phyloP scores from a whole-genome alignment of 2,329 filamentous ascomycete species.

The Didymella keratinophila region DNA sequence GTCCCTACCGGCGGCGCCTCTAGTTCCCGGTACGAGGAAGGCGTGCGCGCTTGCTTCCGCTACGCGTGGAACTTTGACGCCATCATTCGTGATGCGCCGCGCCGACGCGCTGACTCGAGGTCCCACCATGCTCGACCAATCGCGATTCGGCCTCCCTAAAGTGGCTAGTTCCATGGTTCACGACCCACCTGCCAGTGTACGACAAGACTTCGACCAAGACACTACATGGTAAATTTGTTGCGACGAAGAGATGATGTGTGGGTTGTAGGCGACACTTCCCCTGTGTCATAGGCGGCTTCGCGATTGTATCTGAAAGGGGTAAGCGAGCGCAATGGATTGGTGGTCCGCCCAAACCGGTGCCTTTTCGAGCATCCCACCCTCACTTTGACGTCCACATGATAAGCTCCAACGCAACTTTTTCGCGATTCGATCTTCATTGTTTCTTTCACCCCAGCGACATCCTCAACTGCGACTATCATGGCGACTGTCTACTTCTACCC shows the following conservation, averaged over 20 bases:
- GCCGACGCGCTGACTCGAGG: neutral
- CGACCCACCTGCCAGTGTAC: neutral
- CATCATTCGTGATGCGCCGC: neutral
- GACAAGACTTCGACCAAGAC: neutral
- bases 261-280: neutral
- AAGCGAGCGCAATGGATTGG: neutral
- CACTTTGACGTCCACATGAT: neutral
- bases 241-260: neutral
- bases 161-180: neutral
- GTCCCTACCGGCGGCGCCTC: neutral
- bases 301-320: neutral
- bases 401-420: neutral
- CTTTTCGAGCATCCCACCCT: slow-evolving; percentile 1
- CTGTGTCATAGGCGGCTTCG: slow-evolving; percentile 3
- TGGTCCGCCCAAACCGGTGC: slow-evolving; percentile 4
- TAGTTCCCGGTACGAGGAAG: neutral
- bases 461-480: neutral
- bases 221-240: neutral
- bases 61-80: neutral
- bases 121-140: neutral
- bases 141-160: neutral
- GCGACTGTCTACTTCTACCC: neutral
- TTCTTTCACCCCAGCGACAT: neutral
- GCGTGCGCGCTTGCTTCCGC: neutral
- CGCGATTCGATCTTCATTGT: neutral